phyloP scores from a whole-genome alignment of 1,139 yeast species.

The Lodderomyces jiufengensis region DNA sequence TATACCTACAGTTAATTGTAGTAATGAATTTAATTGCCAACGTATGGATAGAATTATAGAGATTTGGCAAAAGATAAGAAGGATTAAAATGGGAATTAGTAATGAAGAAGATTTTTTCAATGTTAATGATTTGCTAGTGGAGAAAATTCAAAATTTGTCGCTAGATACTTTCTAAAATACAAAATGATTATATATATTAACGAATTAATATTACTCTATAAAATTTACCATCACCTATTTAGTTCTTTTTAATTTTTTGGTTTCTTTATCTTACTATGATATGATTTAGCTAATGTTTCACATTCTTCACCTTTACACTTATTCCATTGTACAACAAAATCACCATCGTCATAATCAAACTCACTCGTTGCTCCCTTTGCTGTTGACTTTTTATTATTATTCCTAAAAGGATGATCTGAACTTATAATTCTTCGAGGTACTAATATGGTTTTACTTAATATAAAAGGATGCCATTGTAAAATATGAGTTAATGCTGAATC shows the following conservation, averaged over 20 bases:
- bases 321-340: conserved; percentile 59
- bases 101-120: conserved; percentile 9
- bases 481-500: conserved; percentile 74
- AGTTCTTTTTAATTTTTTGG: conserved; percentile 6
- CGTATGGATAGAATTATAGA: conserved; percentile 47
- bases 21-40: conserved; percentile 29
- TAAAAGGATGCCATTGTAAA: conserved; percentile 89
- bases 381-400: conserved; percentile 21
- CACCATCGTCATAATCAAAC: conserved; percentile 52
- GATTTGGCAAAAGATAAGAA: conserved; percentile 36
- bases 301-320: conserved; percentile 52
- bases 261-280: conserved; percentile 20
- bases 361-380: background rate
- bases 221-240: conserved; percentile 1
- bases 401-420: conserved; percentile 24
- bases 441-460: conserved; percentile 67
- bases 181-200: background rate
- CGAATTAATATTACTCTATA: too few species aligned
- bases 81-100: conserved; percentile 13
- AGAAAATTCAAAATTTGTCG: conserved; percentile 14
- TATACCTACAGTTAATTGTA: conserved; percentile 77
- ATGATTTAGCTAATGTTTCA: conserved; percentile 43
- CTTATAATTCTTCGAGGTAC: conserved; percentile 53
- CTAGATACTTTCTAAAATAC: conserved; percentile 18
- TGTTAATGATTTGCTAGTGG: conserved; percentile 7